Evolutionary conservation across 2,329 filamentous ascomycete genomes (phyloP), one percentile per base, ranked within the genome.

Genomic region (Xylaria sp.): DNA sequence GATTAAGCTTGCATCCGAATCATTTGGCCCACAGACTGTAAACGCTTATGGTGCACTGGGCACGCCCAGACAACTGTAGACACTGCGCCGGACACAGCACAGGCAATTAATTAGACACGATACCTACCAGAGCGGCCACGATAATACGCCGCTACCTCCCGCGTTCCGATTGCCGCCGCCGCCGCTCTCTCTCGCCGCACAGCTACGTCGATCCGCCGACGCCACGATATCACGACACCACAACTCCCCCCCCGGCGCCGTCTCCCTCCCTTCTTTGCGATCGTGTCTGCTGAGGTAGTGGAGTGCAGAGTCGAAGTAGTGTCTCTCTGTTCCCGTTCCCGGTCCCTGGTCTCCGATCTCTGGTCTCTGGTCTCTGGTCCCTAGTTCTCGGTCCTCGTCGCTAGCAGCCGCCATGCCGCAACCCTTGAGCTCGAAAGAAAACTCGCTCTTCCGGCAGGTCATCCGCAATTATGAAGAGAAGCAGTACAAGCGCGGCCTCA

Each of bases 401-500:
- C 60, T 54, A 20, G 51, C 73, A 68, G 71, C 33, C 33, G 33
- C 65, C 74, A 92, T 93, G 91, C 90, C 91, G 75, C 91, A 94
- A 82, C 87, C 87, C 78, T 86, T 94, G 70, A 90, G 87, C 78
- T 90, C 94, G 78, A 98, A 98, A 85, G 96, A 99, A 87, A 90
- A 90, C 77, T 91, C 94, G 80, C 91, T 98, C 84, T 99, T 99
- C 83, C 92, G 94, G 72, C 93, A 94, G 80, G 91, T 99, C 73
- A 94, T 99, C 78, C 94, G 95, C 80, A 91, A 93, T 83, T 99
- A 98, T 86, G 96, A 99, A 83, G 92, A 94, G 80, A 99, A 99
- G 83, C 95, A 98, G 79, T 98, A 98, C 86, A 99, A 98, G 84
- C 84, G 86, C 71, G 95, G 95, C 80, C 86, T 99, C 79, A 99